A percentile compares a stretch with the other conserved stretches of the same genome.
phyloP scores from a whole-genome alignment of 495 filamentous ascomycete species.

The Sabuloglossum arenarium region DNA sequence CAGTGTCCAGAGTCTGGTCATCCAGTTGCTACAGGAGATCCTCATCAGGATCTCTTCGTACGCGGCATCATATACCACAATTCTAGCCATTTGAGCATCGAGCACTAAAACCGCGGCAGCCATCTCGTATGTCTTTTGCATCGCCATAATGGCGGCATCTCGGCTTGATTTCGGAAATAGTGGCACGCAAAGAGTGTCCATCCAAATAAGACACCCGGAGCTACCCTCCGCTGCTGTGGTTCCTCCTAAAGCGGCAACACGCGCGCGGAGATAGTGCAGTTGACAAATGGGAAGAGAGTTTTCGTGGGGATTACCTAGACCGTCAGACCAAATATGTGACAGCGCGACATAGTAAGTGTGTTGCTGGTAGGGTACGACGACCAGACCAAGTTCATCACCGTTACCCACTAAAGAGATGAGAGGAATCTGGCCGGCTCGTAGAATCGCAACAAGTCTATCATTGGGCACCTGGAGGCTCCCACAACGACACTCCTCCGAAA shows the following conservation, averaged over 20 bases:
- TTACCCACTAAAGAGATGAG: background rate
- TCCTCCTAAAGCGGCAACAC: background rate
- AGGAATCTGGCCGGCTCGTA: background rate
- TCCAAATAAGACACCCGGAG: conserved; percentile 7
- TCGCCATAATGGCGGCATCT: conserved; percentile 5
- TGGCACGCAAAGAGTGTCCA: conserved; percentile 13
- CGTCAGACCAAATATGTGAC: conserved; percentile 13
- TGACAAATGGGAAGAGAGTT: conserved; percentile 11
- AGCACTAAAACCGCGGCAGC: conserved; percentile 10
- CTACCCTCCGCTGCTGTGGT: background rate
- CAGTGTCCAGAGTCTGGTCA: conserved; percentile 11
- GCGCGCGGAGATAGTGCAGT: conserved; percentile 2
- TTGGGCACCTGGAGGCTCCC: background rate
- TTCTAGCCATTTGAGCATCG: background rate
- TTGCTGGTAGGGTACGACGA: background rate
- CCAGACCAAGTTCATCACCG: background rate
- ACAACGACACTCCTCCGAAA: background rate
- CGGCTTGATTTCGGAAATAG: conserved; percentile 1
- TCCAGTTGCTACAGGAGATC: conserved; percentile 8
- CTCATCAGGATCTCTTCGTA: conserved; percentile 3
- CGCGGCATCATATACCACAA: background rate
- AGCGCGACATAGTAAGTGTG: conserved; percentile 6
- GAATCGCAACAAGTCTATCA: background rate
- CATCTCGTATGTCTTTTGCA: conserved; percentile 10
- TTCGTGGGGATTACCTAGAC: conserved; percentile 8